Evolutionary conservation across 208 protist genomes (phyloP).

Genomic region (Strigomonas galati): DNA sequence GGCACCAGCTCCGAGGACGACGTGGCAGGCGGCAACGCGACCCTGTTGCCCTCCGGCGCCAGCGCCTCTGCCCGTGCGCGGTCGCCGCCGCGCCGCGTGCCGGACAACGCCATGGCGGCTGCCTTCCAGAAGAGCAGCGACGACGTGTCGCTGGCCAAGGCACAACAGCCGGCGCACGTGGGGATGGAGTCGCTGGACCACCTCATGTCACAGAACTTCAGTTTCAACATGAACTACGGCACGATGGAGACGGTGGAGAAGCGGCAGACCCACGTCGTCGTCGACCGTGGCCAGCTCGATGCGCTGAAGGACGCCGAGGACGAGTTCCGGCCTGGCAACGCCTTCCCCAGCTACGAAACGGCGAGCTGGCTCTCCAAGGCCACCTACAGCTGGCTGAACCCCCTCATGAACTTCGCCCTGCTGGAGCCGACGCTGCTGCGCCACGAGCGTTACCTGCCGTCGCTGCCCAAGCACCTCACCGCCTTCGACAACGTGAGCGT

Average conservation of each 20-base stretch:
- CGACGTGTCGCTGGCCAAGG: background rate
- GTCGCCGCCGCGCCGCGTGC: conserved; percentile 9
- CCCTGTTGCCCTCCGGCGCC: background rate
- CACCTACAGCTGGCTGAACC: conserved; percentile 67
- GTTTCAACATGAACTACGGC: conserved; percentile 15
- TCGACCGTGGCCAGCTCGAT: conserved; percentile 36
- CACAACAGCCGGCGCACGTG: conserved; percentile 3
- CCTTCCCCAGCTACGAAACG: conserved; percentile 48
- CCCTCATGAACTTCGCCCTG: conserved; percentile 49
- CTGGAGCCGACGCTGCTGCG: conserved; percentile 54
- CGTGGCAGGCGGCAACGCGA: background rate
- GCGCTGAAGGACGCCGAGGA: conserved; percentile 42
- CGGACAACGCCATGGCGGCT: background rate
- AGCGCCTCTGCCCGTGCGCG: background rate
- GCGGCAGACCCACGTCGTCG: conserved; percentile 20
- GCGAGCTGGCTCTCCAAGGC: conserved; percentile 30
- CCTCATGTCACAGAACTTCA: conserved; percentile 6
- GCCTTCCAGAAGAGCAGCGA: background rate
- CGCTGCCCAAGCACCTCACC: conserved; percentile 44
- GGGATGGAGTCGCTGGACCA: background rate
- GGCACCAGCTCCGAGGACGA: background rate
- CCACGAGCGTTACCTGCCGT: conserved; percentile 57
- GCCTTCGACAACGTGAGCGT: conserved; percentile 44
- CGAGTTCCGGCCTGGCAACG: conserved; percentile 64
- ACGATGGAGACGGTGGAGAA: background rate